These are phyloP conservation scores for Ogataea polymorpha DNA, from an alignment of 805 yeast genomes.

Conservation along the genomic window DNA sequence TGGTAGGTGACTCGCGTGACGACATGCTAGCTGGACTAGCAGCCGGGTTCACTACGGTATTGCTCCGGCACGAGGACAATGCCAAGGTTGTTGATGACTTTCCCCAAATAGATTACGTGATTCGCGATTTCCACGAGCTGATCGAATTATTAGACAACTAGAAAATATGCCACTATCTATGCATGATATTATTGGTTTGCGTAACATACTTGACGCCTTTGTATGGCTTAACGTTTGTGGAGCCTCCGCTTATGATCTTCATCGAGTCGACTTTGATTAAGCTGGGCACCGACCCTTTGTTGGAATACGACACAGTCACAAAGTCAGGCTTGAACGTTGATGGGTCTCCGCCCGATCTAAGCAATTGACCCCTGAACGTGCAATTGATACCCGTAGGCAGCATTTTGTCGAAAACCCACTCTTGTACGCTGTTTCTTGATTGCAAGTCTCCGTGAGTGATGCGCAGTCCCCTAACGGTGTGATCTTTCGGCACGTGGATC, in stretches of 20 bases:
- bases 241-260: constrained; percentile 53
- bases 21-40: constrained; percentile 61
- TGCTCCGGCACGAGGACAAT: constrained; percentile 53
- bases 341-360: constrained; percentile 7
- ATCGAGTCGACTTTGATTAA: constrained; percentile 68
- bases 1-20: constrained; percentile 75
- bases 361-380: constrained; percentile 53
- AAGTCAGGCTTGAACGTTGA: constrained; percentile 35
- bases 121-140: constrained; percentile 38
- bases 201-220: constrained; percentile 89
- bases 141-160: constrained; percentile 17
- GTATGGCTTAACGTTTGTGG: constrained; percentile 67
- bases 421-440: constrained; percentile 48
- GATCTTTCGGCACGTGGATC: constrained; percentile 26
- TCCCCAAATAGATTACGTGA: constrained; percentile 36
- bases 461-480: constrained; percentile 52
- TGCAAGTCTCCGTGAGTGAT: constrained; percentile 77
- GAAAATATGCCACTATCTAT: constrained; percentile 26
- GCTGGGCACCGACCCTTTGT: constrained; percentile 72
- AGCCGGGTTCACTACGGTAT: constrained; percentile 61
- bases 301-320: constrained; percentile 49
- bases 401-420: constrained; percentile 65
- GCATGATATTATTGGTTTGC: constrained; percentile 54
- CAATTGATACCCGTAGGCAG: constrained; percentile 66
- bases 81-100: constrained; percentile 37